A percentile compares a stretch with the other conserved stretches of the same genome.
phyloP scores from a whole-genome alignment of 1,284 basidiomycete genomes.

The Tremellales sp. region DNA sequence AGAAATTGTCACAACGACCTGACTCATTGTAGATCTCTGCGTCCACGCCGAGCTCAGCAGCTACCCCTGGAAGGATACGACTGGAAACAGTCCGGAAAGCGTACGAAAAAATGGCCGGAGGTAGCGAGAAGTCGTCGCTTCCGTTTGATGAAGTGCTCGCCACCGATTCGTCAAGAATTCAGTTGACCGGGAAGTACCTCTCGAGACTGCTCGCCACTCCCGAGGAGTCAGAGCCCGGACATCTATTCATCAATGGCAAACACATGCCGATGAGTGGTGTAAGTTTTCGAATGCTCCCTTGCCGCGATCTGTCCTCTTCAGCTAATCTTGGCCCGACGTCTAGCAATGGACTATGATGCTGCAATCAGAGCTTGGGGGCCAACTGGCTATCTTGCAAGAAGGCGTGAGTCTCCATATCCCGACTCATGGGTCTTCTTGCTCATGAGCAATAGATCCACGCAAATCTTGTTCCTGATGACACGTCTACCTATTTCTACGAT shows the following conservation, averaged over 20 bases:
- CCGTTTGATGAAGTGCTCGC: slow-evolving; percentile 48
- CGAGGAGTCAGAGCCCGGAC: slow-evolving; percentile 26
- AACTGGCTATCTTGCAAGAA: slow-evolving; percentile 68
- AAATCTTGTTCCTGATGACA: slow-evolving; percentile 59
- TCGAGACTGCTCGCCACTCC: slow-evolving; percentile 31
- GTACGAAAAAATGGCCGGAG: slow-evolving; percentile 28
- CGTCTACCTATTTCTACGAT: slow-evolving; percentile 84
- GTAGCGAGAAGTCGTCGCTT: slow-evolving; percentile 16
- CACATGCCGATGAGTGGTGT: slow-evolving; percentile 69
- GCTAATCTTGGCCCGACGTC: neutral
- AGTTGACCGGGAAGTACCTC: slow-evolving; percentile 27
- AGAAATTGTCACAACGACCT: neutral
- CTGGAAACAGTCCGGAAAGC: slow-evolving; percentile 22
- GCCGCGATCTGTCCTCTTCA: neutral
- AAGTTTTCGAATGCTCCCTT: slow-evolving; percentile 33
- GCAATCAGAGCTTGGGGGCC: slow-evolving; percentile 60
- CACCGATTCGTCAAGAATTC: too few species aligned
- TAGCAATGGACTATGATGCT: slow-evolving; percentile 58
- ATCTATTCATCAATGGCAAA: slow-evolving; percentile 82
- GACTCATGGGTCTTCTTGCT: slow-evolving; percentile 8
- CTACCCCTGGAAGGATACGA: slow-evolving; percentile 20
- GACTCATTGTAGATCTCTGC: slow-evolving; percentile 16
- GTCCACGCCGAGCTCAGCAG: slow-evolving; percentile 17
- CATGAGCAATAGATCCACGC: slow-evolving; percentile 59
- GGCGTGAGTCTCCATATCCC: slow-evolving; percentile 52